phyloP scores from a whole-genome alignment of 2,329 filamentous ascomycete genomes.

The Pseudocercospora pini-densiflorae region DNA sequence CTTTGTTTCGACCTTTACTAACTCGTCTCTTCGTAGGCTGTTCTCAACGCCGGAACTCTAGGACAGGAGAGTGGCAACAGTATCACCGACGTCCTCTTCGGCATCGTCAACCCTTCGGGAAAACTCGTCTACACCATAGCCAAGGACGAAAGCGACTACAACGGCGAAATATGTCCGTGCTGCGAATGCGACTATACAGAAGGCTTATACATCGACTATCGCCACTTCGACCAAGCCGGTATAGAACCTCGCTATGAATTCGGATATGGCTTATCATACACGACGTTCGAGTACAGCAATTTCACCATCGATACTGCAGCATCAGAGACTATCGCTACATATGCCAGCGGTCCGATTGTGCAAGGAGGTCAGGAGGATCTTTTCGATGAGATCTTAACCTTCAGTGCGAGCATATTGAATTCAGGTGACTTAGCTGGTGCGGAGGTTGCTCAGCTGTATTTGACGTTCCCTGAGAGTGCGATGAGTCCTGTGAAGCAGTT shows the following conservation, averaged over 20 bases:
- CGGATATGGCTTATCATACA: constrained; percentile 71
- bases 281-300: constrained; percentile 72
- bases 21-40: constrained; percentile 46
- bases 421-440: constrained; percentile 68
- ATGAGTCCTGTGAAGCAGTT: constrained; percentile 63
- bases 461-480: constrained; percentile 74
- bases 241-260: constrained; percentile 76
- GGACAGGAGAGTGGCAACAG: constrained; percentile 84
- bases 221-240: constrained; percentile 70
- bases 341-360: constrained; percentile 62
- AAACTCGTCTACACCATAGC: constrained; percentile 50
- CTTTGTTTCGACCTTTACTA: too few species aligned
- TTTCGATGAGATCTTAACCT: constrained; percentile 71
- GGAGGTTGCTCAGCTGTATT: constrained; percentile 75
- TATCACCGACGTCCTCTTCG: constrained; percentile 82
- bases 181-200: constrained; percentile 62
- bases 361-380: constrained; percentile 65
- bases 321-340: constrained; percentile 65
- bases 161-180: not conserved
- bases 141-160: constrained; percentile 33
- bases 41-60: constrained; percentile 80
- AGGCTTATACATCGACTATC: constrained; percentile 82
- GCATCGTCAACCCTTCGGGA: constrained; percentile 74
- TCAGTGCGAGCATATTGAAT: constrained; percentile 72
- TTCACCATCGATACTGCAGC: constrained; percentile 62